These are phyloP conservation scores for Cyclostephanos invisitatus DNA, from an alignment of 108 stramenopile genomes.

Conservation along the genomic window DNA sequence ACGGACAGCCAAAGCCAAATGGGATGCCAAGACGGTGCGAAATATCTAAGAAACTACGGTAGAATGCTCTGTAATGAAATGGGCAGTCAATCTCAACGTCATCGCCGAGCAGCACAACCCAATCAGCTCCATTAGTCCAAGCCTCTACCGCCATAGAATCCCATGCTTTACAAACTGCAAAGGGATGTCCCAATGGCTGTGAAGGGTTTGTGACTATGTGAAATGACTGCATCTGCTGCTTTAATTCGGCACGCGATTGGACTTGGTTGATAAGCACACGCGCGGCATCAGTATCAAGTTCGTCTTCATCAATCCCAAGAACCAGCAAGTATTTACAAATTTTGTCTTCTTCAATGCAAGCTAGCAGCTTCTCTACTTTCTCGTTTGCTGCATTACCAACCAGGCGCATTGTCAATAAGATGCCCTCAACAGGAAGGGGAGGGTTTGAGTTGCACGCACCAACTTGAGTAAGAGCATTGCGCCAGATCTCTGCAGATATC, in stretches of 20 bases:
- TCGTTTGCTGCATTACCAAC: not conserved
- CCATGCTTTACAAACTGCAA: slow-evolving; percentile 53
- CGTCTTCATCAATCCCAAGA: slow-evolving; percentile 52
- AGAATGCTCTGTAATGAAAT: slow-evolving; percentile 42
- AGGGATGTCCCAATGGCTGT: slow-evolving; percentile 2
- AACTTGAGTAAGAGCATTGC: slow-evolving; percentile 31
- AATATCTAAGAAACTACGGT: slow-evolving; percentile 51
- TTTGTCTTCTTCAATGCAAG: slow-evolving; percentile 32
- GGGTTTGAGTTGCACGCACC: slow-evolving; percentile 46
- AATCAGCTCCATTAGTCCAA: slow-evolving; percentile 48
- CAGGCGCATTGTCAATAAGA: slow-evolving; percentile 52
- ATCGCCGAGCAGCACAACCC: slow-evolving; percentile 60
- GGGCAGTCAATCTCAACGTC: slow-evolving; percentile 42
- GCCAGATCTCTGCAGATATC: slow-evolving; percentile 16
- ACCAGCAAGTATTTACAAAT: slow-evolving; percentile 49
- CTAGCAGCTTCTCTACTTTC: slow-evolving; percentile 27
- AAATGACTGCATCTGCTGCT: slow-evolving; percentile 3
- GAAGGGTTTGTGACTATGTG: slow-evolving; percentile 28
- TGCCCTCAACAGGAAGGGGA: slow-evolving; percentile 48
- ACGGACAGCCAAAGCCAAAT: slow-evolving; percentile 52
- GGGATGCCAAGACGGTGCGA: slow-evolving; percentile 12
- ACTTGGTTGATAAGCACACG: slow-evolving; percentile 17
- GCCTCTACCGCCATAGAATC: slow-evolving; percentile 48
- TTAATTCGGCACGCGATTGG: not conserved
- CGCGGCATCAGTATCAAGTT: slow-evolving; percentile 14